Conservation (phyloP, 192 early-diverging fungal species). For the Funneliformis geosporum region DNA sequence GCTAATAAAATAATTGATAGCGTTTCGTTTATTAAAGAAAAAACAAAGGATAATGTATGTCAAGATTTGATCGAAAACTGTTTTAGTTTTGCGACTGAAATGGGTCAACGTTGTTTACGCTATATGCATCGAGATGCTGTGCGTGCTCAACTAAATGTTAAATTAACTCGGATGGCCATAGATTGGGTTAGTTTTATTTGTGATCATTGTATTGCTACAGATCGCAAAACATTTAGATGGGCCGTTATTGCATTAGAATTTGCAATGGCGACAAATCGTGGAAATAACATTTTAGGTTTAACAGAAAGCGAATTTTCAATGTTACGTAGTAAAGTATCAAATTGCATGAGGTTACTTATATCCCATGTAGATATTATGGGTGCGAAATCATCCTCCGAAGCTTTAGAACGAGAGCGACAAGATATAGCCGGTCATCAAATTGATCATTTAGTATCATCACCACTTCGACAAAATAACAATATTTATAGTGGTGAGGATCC, state of each 20-base stretch:
- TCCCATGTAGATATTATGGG: conserved; percentile 82
- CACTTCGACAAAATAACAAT: background rate
- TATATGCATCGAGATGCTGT: conserved; percentile 43
- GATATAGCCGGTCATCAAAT: conserved; percentile 34
- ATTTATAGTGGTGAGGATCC: conserved; percentile 29
- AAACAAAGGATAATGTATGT: conserved; percentile 46
- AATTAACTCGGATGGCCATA: conserved; percentile 72
- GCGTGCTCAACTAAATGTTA: conserved; percentile 62
- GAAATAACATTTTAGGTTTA: conserved; percentile 69
- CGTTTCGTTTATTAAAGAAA: conserved; percentile 55
- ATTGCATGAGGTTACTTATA: conserved; percentile 79
- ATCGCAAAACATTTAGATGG: conserved; percentile 82
- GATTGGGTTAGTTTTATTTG: conserved; percentile 88
- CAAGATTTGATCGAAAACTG: conserved; percentile 71
- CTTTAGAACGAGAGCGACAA: conserved; percentile 36
- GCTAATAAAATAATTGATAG: conserved; percentile 57
- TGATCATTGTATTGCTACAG: conserved; percentile 77
- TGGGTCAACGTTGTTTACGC: conserved; percentile 56
- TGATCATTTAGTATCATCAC: background rate
- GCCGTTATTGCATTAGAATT: conserved; percentile 82
- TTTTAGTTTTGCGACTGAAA: conserved; percentile 72
- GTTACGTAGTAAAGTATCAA: conserved; percentile 70
- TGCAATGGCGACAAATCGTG: conserved; percentile 74
- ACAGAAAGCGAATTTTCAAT: conserved; percentile 69
- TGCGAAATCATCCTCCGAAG: conserved; percentile 52